Percentiles rank a stretch among this genome's conserved stretches.
These are phyloP conservation scores for Russula foetens DNA, from an alignment of 768 basidiomycete species.

Conservation along the genomic window DNA sequence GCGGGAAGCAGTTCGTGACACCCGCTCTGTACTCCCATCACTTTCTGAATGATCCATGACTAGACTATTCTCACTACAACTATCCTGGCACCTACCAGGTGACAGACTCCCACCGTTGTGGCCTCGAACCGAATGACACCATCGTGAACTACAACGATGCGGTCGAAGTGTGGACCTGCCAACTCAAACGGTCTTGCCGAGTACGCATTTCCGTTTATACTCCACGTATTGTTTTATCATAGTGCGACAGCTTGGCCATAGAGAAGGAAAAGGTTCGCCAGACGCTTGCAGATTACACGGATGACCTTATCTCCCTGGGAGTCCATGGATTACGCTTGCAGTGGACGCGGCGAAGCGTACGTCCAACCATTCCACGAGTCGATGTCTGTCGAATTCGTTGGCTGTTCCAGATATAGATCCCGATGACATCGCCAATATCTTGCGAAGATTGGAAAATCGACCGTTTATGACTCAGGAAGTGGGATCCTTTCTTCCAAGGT, in stretches of 20 bases:
- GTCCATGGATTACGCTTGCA: constrained; percentile 52
- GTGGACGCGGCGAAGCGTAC: constrained; percentile 61
- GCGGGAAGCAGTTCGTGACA: constrained; percentile 7
- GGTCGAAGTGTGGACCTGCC: constrained; percentile 40
- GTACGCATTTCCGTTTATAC: constrained; percentile 22
- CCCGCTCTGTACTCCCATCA: too few relatives aligned
- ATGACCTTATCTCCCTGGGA: constrained; percentile 54
- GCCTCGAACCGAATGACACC: constrained; percentile 41
- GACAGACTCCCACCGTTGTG: constrained; percentile 58
- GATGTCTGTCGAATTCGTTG: background rate
- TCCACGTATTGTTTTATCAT: background rate
- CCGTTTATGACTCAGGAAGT: constrained; percentile 61
- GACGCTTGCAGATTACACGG: constrained; percentile 45
- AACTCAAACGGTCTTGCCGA: constrained; percentile 34
- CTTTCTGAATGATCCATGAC: background rate
- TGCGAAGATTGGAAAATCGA: constrained; percentile 31
- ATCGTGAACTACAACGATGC: constrained; percentile 49
- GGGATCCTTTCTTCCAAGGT: background rate
- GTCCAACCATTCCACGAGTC: constrained; percentile 2
- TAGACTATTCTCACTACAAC: constrained; percentile 42
- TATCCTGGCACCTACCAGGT: constrained; percentile 27
- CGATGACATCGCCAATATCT: constrained; percentile 46
- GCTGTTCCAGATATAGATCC: constrained; percentile 41
- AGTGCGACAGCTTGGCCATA: constrained; percentile 43
- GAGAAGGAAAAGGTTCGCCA: constrained; percentile 51